Percentiles rank a stretch among this genome's conserved stretches.
Evolutionary conservation across 352 stramenopile species (phyloP).

Genomic region (Plasmopara muralis): DNA sequence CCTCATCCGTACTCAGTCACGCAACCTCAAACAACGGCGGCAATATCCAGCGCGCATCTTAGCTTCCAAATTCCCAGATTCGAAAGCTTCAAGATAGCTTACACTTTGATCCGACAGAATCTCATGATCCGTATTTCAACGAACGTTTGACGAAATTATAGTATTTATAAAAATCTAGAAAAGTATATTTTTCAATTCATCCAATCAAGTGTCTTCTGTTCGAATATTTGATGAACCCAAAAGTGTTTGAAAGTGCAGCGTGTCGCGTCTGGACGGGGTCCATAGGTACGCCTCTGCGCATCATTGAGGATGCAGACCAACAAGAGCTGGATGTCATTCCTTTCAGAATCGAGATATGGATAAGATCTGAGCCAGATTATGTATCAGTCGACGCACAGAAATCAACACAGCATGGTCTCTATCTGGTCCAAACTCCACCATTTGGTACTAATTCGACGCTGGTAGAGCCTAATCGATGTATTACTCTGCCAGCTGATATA

Average conservation of each 20-base stretch:
- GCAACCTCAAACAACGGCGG: no score
- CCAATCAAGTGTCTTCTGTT: neutral
- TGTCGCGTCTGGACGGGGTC: conserved; percentile 44
- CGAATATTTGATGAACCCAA: conserved; percentile 5
- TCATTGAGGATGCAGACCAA: conserved; percentile 25
- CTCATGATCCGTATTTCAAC: no score
- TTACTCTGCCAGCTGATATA: conserved; percentile 29
- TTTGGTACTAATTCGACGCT: neutral
- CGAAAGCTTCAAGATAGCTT: no score
- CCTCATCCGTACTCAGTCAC: no score
- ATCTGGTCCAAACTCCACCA: conserved; percentile 11
- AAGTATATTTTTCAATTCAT: neutral
- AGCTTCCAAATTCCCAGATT: no score
- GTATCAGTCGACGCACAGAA: conserved; percentile 4
- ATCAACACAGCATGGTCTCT: conserved; percentile 16
- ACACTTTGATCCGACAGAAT: no score
- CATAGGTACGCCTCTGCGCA: conserved; percentile 17
- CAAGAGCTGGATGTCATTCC: conserved; percentile 22
- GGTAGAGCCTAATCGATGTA: conserved; percentile 9
- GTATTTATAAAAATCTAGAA: neutral
- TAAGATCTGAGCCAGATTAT: conserved; percentile 5
- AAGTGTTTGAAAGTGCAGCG: conserved; percentile 27
- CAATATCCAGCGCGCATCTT: no score
- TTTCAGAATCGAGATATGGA: conserved; percentile 24
- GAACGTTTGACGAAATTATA: no score